These are phyloP conservation scores for Erodium trifolium DNA, from an alignment of 441 rosid species.

Conservation along the genomic window DNA sequence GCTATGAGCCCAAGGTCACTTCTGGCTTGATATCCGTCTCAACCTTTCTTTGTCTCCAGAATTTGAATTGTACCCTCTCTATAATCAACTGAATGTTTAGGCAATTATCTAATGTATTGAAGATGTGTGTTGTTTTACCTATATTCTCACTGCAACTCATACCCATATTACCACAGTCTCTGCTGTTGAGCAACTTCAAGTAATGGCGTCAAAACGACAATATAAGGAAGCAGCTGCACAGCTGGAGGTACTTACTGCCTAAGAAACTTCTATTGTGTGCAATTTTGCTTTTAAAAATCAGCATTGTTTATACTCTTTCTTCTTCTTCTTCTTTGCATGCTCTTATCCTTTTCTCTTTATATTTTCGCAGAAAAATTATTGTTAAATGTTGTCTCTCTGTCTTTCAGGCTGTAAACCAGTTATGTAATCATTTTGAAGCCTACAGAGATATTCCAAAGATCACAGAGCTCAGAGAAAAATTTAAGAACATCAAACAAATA, in stretches of 20 bases:
- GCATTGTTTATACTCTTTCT: conserved; percentile 1
- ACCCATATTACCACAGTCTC: conserved; percentile 58
- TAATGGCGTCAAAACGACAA: conserved; percentile 96
- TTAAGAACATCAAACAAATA: conserved; percentile 87
- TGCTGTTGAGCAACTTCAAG: conserved; percentile 98
- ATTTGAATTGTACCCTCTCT: background rate
- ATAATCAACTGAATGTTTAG: background rate
- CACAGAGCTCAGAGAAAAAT: conserved; percentile 93
- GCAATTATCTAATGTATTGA: conserved; percentile 6
- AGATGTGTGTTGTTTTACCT: conserved; percentile 10
- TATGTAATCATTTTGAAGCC: conserved; percentile 97
- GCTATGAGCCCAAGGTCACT: background rate
- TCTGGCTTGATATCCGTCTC: background rate
- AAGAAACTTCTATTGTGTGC: background rate
- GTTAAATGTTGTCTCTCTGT: conserved; percentile 21
- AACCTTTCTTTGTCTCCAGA: background rate
- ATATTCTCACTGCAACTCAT: conserved; percentile 17
- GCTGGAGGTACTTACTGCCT: conserved; percentile 62
- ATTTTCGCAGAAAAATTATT: background rate
- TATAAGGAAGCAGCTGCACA: conserved; percentile 99
- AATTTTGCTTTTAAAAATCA: background rate
- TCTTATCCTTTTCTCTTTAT: background rate
- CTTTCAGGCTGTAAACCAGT: conserved; percentile 96
- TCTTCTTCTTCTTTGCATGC: background rate
- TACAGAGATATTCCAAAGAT: conserved; percentile 96